A percentile compares a stretch with the other conserved stretches of the same genome.
Conservation (phyloP, 2,329 filamentous ascomycete species). For the Sclerotinia subarctica region DNA sequence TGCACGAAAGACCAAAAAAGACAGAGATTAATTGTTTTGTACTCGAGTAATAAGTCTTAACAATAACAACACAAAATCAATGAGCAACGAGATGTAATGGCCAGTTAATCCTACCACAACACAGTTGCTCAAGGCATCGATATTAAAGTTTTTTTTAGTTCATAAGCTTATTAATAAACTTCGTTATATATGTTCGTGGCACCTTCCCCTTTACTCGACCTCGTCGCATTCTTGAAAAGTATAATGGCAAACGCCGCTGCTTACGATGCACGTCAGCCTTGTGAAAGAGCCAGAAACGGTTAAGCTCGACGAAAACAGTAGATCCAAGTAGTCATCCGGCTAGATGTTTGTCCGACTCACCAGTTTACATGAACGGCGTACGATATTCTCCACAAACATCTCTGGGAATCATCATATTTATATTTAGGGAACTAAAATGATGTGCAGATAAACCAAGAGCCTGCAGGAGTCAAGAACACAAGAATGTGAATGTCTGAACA, state of each 20-base stretch:
- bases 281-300: constrained; percentile 22
- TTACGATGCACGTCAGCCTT: constrained; percentile 27
- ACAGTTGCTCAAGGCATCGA: constrained; percentile 16
- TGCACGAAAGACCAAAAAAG: background rate
- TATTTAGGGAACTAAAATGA: background rate
- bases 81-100: background rate
- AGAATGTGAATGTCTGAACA: background rate
- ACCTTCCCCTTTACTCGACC: background rate
- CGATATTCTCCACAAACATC: background rate
- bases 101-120: background rate
- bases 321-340: background rate
- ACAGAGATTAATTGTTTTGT: background rate
- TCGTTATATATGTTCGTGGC: too few species aligned
- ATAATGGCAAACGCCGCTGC: constrained; percentile 3
- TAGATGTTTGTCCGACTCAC: constrained; percentile 7
- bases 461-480: background rate
- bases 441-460: background rate
- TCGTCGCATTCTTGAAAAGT: background rate
- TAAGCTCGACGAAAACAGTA: background rate
- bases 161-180: constrained; percentile 2
- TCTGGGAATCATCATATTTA: background rate
- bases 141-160: background rate
- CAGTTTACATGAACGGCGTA: background rate
- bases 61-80: background rate
- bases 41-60: too few species aligned